Conservation (phyloP, 2,329 filamentous ascomycete species). For the Biscogniauxia mediterranea region DNA sequence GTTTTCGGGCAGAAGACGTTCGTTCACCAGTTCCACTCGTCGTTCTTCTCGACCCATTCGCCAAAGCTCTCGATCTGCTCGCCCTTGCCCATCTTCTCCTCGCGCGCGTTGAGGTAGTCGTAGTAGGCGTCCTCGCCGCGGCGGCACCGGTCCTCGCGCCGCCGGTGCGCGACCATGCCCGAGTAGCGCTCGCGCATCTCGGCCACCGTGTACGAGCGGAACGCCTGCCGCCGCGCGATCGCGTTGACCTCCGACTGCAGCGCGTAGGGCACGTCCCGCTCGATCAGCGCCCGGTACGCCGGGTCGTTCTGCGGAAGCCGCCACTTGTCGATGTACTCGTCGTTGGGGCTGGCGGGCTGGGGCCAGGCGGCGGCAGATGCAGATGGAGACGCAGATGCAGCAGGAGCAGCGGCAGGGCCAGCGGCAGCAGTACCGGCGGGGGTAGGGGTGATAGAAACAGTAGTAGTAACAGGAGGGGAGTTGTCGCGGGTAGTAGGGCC, state of each 20-base stretch:
- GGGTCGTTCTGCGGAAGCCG: neutral
- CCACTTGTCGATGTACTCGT: neutral
- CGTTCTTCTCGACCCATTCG: no score
- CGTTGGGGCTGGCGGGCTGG: neutral
- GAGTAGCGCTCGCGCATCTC: conserved; percentile 10
- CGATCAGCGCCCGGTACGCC: neutral
- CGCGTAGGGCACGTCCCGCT: neutral
- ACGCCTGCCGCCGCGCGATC: neutral
- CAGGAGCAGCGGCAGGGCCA: no score
- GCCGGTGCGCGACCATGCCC: conserved; percentile 1
- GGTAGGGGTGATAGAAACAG: no score
- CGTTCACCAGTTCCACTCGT: no score
- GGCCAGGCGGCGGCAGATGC: neutral
- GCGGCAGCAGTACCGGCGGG: no score
- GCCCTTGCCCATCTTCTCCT: no score
- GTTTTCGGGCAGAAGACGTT: no score
- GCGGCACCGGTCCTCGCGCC: neutral
- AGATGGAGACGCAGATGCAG: no score
- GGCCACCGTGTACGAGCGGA: conserved; percentile 1
- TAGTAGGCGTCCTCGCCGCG: neutral
- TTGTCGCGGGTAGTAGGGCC: no score
- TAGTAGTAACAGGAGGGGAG: no score
- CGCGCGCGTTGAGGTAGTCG: no score
- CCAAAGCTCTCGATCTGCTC: no score
- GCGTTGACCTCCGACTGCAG: neutral